Base-by-base conservation (phyloP, 2,329 filamentous ascomycete genomes). In the Hypomyces perniciosus region DNA sequence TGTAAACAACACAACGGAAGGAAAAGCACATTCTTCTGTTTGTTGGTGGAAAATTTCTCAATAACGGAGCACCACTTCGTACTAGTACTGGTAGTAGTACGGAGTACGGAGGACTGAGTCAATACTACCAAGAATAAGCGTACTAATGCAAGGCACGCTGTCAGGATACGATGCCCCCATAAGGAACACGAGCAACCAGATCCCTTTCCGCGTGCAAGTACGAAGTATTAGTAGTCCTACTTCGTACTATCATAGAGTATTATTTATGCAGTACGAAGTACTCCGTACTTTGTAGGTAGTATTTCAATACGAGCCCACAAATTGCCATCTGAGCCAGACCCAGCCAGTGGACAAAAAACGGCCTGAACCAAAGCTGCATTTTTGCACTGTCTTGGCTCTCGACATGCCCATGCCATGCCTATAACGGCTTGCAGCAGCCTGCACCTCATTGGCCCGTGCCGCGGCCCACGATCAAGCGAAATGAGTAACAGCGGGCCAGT, bases 231-330 rank as follows among this genome's bases (percentile, higher is more conserved):
- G 35, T 20, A 38, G n/a, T n/a, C n/a, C 20, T 38, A 8, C 35
- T 38, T 35, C 44, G 35, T 46, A 30, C 46, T 48, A 48, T 43
- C 43, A 13, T 35, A 48, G 39, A 43, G 34, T 42, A 48, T 42
- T 35, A 34, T 13, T 20, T 20, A 20, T 20, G 3, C 20, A 20
- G 20, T 20, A 20, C 2, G 20, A 20, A 20, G 20, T 20, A 20
- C 31, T 42, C 46, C 26, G 29, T 42, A 33, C 31, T 27, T 48
- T 35, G 39, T 40, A 38, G 34, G 20, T 35, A 42, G 33, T 33
- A 42, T 43, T 33, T 13, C 35, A 43, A 40, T 26, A 42, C 39
- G 20, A 20, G 20, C 20, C 20, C 20, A 20, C 20, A 20, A 20
- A 20, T 20, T 20, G 20, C 20, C 20, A 20, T 20, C 20, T 20